Evolutionary conservation across 176 grass and related monocot species (phyloP).

Genomic region (Guadua angustifolia): DNA sequence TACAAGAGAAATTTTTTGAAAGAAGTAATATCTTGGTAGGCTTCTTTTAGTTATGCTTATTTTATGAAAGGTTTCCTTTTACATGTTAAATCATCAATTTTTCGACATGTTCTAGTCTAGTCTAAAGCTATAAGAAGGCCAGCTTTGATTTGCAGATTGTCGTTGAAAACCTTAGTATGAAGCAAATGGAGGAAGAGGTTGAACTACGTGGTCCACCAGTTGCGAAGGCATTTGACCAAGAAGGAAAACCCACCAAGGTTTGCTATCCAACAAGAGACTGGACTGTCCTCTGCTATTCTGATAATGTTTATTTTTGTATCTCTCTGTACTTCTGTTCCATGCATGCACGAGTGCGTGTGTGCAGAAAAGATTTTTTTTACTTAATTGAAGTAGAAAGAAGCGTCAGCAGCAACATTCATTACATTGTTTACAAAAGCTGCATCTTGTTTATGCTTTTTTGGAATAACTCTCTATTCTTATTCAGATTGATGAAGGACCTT

Average conservation of each 20-base stretch:
- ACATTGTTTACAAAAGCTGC: background rate
- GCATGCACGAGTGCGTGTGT: background rate
- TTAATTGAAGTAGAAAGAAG: background rate
- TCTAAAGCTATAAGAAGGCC: constrained; percentile 14
- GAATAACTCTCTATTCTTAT: constrained; percentile 39
- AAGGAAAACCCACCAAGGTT: constrained; percentile 93
- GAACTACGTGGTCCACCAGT: constrained; percentile 90
- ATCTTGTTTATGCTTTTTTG: constrained; percentile 8
- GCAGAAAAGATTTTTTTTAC: background rate
- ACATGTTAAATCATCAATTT: background rate
- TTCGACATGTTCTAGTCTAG: constrained; percentile 7
- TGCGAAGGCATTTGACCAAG: constrained; percentile 79
- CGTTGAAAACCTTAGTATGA: constrained; percentile 71
- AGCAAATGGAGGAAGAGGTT: constrained; percentile 73
- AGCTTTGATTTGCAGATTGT: constrained; percentile 66
- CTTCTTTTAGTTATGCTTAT: constrained; percentile 21
- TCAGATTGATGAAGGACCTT: constrained; percentile 42
- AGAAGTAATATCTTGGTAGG: background rate
- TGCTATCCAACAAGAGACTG: constrained; percentile 37
- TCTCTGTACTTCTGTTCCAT: constrained; percentile 22
- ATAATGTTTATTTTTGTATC: constrained; percentile 33
- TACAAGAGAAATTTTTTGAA: background rate
- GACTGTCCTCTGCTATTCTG: constrained; percentile 26
- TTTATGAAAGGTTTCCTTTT: constrained; percentile 12
- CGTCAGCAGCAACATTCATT: background rate